phyloP scores from a whole-genome alignment of 192 early-diverging fungal genomes.

The Backusella psychrophila region DNA sequence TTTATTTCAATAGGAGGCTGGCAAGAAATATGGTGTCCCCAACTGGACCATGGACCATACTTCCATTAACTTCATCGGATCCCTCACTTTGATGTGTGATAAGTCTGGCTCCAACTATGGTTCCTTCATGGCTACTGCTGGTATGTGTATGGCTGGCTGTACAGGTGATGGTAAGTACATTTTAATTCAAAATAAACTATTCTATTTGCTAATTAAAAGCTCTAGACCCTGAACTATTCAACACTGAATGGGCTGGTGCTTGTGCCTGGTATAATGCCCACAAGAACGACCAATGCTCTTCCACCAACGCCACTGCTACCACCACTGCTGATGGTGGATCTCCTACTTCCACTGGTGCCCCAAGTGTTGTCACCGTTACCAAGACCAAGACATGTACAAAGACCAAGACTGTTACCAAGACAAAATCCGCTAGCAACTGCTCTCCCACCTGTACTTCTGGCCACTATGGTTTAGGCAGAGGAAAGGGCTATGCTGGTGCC shows the following conservation, averaged over 20 bases:
- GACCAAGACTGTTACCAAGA: neutral
- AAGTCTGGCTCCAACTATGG: neutral
- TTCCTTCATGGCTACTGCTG: conserved; percentile 8
- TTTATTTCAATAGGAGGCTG: neutral
- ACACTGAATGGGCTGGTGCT: conserved; percentile 1
- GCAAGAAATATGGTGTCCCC: neutral
- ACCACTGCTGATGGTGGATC: neutral
- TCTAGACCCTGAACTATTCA: neutral
- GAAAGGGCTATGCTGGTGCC: neutral
- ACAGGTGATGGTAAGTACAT: neutral
- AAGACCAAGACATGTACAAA: neutral
- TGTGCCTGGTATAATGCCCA: neutral
- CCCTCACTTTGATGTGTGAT: conserved; percentile 2
- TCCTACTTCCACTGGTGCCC: neutral
- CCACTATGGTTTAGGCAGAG: neutral
- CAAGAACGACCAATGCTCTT: neutral
- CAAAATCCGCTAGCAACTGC: neutral
- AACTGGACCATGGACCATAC: neutral
- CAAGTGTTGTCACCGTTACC: neutral
- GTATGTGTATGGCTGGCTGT: conserved; percentile 7
- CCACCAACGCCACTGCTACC: neutral
- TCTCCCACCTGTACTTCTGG: neutral
- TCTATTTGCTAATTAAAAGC: neutral
- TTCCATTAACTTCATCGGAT: neutral
- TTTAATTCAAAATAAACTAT: neutral